A percentile compares a stretch with the other conserved stretches of the same genome.
Conservation (phyloP, 768 basidiomycete genomes). For the Cyclocybe cylindracea region DNA sequence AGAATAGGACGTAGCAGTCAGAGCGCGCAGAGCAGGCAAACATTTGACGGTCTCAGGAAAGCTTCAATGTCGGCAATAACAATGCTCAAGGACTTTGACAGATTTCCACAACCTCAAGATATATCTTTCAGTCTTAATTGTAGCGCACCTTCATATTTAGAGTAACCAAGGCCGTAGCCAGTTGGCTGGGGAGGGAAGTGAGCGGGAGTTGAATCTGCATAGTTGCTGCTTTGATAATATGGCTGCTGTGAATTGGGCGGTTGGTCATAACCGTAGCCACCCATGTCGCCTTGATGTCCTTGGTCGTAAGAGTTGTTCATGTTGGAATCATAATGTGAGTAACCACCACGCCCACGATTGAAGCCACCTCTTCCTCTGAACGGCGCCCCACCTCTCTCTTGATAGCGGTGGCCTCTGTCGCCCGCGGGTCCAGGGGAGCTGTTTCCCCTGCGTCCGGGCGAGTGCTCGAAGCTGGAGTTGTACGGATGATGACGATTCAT, state of each 20-base stretch:
- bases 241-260: slow-evolving; percentile 50
- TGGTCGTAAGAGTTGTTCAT: slow-evolving; percentile 66
- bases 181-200: slow-evolving; percentile 45
- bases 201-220: slow-evolving; percentile 51
- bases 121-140: slow-evolving; percentile 60
- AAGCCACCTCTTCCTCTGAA: slow-evolving; percentile 48
- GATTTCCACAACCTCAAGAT: slow-evolving; percentile 25
- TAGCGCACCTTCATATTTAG: slow-evolving; percentile 86
- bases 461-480: slow-evolving; percentile 61
- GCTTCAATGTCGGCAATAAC: slow-evolving; percentile 21
- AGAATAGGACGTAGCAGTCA: slow-evolving; percentile 48
- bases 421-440: slow-evolving; percentile 67
- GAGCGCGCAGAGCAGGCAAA: slow-evolving; percentile 36
- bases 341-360: slow-evolving; percentile 54
- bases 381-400: slow-evolving; percentile 56
- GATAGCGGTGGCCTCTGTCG: slow-evolving; percentile 68
- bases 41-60: slow-evolving; percentile 30
- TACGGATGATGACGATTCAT: slow-evolving; percentile 96
- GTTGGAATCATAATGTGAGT: slow-evolving; percentile 55
- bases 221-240: slow-evolving; percentile 72
- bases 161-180: slow-evolving; percentile 60
- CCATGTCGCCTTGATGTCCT: slow-evolving; percentile 60
- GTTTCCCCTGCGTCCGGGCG: slow-evolving; percentile 62
- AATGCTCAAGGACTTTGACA: slow-evolving; percentile 26
- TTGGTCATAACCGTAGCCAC: slow-evolving; percentile 71